Base-by-base conservation (phyloP, 2,329 filamentous ascomycete genomes). In the Thelonectria olida region DNA sequence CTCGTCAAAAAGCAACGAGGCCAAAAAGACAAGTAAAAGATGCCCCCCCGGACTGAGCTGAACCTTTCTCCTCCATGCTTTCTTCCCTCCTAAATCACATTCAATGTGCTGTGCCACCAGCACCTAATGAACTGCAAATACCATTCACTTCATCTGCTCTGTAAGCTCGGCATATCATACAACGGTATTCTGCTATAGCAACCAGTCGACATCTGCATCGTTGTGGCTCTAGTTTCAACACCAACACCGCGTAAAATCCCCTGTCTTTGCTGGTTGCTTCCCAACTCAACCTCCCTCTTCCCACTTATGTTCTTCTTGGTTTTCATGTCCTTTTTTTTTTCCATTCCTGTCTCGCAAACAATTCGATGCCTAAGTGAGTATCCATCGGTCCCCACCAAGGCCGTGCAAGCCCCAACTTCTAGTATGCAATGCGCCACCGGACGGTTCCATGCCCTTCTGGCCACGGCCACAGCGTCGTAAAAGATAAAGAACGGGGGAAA, bases 121-220 rank as follows among this genome's bases (percentile, higher is more conserved):
- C 67, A 65, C 59, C 59, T 60, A 45, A 34, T 56, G 54, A 66
- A 66, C 47, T 57, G 58, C 63, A 53, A 60, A 63, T 62, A 55
- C 55, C 58, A 63, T 70, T 71, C 69, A 70, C 66, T 62, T 61
- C 59, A 54, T 63, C 67, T 60, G 51, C 51, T 45, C 53, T 62
- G 59, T 54, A 64, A 64, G 58, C 60, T 62, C 31, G 47, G 54
- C 48, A 64, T 67, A 72, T 72, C 69, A 72, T 72, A 72, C 69
- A 72, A 64, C 61, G 58, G 62, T 62, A 67, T 64, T 64, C 58
- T 54, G 54, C 58, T 68, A 31, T 52, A 52, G 55, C 57, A 67
- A 23, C 54, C 51, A 63, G 58, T 58, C 57, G 58, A 63, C 47
- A 57, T 57, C 63, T 62, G 58, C 57, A 61, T 41, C 57, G 64